phyloP scores from a whole-genome alignment of 176 grass and related monocot species.

The Lolium rigidum region DNA sequence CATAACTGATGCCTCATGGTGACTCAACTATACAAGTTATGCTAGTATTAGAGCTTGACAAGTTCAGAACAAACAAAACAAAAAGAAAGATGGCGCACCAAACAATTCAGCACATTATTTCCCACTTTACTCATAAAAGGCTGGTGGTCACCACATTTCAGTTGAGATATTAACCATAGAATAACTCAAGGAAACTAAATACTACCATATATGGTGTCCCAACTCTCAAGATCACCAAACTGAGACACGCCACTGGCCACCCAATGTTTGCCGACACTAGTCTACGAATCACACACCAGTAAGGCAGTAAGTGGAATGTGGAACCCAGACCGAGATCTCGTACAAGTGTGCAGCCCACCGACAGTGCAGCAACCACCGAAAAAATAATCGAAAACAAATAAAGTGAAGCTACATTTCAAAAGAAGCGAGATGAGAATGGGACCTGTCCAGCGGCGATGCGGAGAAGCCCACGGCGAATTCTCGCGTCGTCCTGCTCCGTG shows the following conservation, averaged over 20 bases:
- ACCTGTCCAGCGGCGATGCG: constrained; percentile 77
- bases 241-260: not conserved
- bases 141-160: not conserved
- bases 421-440: constrained; percentile 26
- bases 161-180: constrained; percentile 12
- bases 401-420: constrained; percentile 33
- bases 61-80: constrained; percentile 34
- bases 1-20: not conserved
- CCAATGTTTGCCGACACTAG: too few relatives aligned
- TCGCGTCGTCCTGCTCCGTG: constrained; percentile 70
- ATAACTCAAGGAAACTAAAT: constrained; percentile 13
- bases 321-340: constrained; percentile 2
- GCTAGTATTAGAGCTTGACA: not conserved
- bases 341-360: not conserved
- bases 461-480: constrained; percentile 76
- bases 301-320: not conserved
- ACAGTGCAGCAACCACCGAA: constrained; percentile 14
- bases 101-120: not conserved
- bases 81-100: not conserved
- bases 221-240: constrained; percentile 12
- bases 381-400: not conserved
- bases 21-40: not conserved
- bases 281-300: constrained; percentile 17
- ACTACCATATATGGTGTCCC: not conserved
- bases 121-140: not conserved